phyloP scores from a whole-genome alignment of 2,329 filamentous ascomycete species.

The Xylaria sp. region DNA sequence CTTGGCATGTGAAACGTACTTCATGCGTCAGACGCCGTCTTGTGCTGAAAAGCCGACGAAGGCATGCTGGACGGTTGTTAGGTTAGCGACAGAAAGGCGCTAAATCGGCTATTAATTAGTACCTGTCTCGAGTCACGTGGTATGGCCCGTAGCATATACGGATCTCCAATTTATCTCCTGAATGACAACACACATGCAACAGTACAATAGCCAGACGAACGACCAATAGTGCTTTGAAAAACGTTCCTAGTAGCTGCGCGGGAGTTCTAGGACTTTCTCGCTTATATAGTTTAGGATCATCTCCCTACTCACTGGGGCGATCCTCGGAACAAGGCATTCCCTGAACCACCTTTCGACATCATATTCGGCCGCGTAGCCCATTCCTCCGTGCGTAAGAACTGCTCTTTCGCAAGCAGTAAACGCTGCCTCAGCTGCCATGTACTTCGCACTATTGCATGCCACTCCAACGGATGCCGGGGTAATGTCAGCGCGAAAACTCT shows the following conservation, averaged over 20 bases:
- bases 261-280: slow-evolving; percentile 72
- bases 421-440: slow-evolving; percentile 72
- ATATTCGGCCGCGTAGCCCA: slow-evolving; percentile 73
- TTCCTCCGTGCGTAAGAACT: slow-evolving; percentile 69
- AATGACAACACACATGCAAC: not conserved
- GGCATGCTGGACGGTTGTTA: not conserved
- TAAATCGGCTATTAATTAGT: slow-evolving; percentile 1
- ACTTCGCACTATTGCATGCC: slow-evolving; percentile 67
- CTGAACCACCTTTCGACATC: slow-evolving; percentile 73
- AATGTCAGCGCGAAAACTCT: not conserved
- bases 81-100: not conserved
- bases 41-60: not conserved
- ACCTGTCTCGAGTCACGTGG: not conserved
- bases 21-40: slow-evolving; percentile 9
- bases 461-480: not conserved
- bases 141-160: not conserved
- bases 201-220: not conserved
- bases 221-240: not conserved
- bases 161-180: not conserved
- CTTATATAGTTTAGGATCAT: slow-evolving; percentile 81
- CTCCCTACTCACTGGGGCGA: slow-evolving; percentile 73
- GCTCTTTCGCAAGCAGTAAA: slow-evolving; percentile 71
- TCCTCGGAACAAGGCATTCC: slow-evolving; percentile 72
- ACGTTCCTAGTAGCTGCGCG: not conserved
- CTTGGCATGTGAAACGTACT: slow-evolving; percentile 1